These are phyloP conservation scores for Ophiostoma piceae DNA, from an alignment of 2,329 filamentous ascomycete species.

Conservation along the genomic window DNA sequence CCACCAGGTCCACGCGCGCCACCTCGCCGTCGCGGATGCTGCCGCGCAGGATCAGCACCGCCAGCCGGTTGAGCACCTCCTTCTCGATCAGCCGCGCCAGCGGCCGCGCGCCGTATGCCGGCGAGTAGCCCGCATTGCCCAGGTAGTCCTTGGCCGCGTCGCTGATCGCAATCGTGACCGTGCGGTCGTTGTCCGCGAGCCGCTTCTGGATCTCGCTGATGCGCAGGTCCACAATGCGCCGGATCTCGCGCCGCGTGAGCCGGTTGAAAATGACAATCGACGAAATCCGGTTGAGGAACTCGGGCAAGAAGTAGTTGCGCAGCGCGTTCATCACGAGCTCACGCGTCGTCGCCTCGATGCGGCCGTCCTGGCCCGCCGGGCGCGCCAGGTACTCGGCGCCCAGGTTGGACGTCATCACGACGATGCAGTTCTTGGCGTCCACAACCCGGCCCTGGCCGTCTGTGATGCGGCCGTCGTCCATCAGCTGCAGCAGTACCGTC, in stretches of 20 bases:
- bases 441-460: conserved; percentile 94
- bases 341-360: conserved; percentile 75
- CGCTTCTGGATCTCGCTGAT: conserved; percentile 86
- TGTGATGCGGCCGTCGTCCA: conserved; percentile 98
- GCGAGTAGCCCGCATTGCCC: conserved; percentile 85
- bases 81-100: conserved; percentile 88
- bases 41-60: conserved; percentile 83
- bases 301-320: conserved; percentile 93
- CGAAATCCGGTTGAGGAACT: conserved; percentile 97
- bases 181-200: conserved; percentile 75
- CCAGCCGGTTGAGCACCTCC: conserved; percentile 89
- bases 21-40: conserved; percentile 79
- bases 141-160: conserved; percentile 90
- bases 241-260: conserved; percentile 81
- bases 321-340: conserved; percentile 89
- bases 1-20: conserved; percentile 71
- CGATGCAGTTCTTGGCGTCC: conserved; percentile 96
- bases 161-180: conserved; percentile 76
- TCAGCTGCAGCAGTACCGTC: conserved; percentile 95
- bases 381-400: conserved; percentile 90
- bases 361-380: conserved; percentile 70
- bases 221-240: conserved; percentile 90
- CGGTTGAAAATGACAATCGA: conserved; percentile 98
- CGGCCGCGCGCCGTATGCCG: conserved; percentile 88
- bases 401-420: conserved; percentile 98